Evolutionary conservation across 495 filamentous ascomycete species (phyloP).

Genomic region (Annulohypoxylon moriforme): DNA sequence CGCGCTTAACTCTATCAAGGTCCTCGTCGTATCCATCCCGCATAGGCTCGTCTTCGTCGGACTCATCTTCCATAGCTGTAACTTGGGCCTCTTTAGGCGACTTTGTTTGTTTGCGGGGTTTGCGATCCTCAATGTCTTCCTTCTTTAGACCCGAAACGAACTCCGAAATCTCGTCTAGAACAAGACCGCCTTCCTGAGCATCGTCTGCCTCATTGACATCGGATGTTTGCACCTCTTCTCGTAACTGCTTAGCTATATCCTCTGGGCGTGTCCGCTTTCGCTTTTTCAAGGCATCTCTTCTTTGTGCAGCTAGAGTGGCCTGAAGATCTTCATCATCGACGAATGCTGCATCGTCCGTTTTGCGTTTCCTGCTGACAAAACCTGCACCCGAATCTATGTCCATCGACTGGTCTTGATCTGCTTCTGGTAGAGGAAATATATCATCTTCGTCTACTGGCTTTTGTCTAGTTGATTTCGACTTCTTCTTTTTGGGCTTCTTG

Average conservation of each 20-base stretch:
- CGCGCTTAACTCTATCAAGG: slow-evolving; percentile 69
- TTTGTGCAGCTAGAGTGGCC: slow-evolving; percentile 80
- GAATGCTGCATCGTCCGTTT: slow-evolving; percentile 74
- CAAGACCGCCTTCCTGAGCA: slow-evolving; percentile 75
- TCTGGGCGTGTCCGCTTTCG: slow-evolving; percentile 84
- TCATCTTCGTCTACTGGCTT: slow-evolving; percentile 79
- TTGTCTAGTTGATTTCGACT: slow-evolving; percentile 78
- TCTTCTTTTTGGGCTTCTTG: slow-evolving; percentile 94
- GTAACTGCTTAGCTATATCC: slow-evolving; percentile 84
- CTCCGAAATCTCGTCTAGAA: slow-evolving; percentile 94
- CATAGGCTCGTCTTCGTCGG: slow-evolving; percentile 60
- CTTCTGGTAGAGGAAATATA: slow-evolving; percentile 64
- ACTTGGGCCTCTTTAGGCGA: slow-evolving; percentile 48
- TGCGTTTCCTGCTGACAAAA: slow-evolving; percentile 67
- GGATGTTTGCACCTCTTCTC: slow-evolving; percentile 74
- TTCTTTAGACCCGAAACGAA: slow-evolving; percentile 89
- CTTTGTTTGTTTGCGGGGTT: slow-evolving; percentile 58
- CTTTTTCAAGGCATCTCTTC: slow-evolving; percentile 87
- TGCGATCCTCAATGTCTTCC: slow-evolving; percentile 73
- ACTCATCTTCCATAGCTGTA: slow-evolving; percentile 63
- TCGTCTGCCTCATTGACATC: slow-evolving; percentile 59
- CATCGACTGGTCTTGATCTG: slow-evolving; percentile 70
- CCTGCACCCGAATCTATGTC: slow-evolving; percentile 72
- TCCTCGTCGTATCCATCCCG: slow-evolving; percentile 57
- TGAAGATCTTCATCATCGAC: slow-evolving; percentile 95